Base-by-base conservation (phyloP, 1,284 basidiomycete species). In the Pseudozyma sp. region DNA sequence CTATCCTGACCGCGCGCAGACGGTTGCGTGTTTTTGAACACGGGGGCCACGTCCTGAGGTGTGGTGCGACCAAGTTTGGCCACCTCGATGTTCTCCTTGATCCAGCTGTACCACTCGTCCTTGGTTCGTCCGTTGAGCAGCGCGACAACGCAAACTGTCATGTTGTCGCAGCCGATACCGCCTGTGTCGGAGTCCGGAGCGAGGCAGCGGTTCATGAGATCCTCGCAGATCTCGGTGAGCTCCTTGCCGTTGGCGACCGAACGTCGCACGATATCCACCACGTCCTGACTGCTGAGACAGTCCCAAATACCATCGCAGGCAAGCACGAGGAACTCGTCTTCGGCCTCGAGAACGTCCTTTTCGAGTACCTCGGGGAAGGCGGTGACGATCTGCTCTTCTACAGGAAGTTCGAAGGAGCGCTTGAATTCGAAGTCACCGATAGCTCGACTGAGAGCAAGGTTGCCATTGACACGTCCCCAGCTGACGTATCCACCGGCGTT, bases 301-400 rank as follows among this genome's bases (percentile, higher is more conserved):
- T 99, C 97, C 97, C 97, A 99, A 82, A 99, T 99, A 76, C 95
- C 95, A 85, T 99, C 97, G 85, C 97, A 99, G 11, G 97, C 97
- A 39, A 99, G 85, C 9, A 99, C 90, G 39, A 99, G 84, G 84
- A 99, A 99, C 85, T 99, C 97, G 82, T 99, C 97, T 68, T 99
- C 94, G 44, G 47, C 68, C 10, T 89, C 89, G 1, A 91, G 90
- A 34, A 92, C 87, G 62, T 91, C 87, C 86, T 97, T 95, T 50
- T 88, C 87, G 34, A 89, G 91, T 75, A 99, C 88, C 70, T 99
- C 97, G 29, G 97, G 97, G 84, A 98, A 90, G 55, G 94, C 90
- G 4, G 97, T 99, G 75, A 99, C 97, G 61, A 97, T 92, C 86
- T 99, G 97, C 61, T 90, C 89, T 85, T 99, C 95, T 16, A 95